phyloP scores from a whole-genome alignment of 1,284 basidiomycete genomes.

The Rhodotorula sp. region DNA sequence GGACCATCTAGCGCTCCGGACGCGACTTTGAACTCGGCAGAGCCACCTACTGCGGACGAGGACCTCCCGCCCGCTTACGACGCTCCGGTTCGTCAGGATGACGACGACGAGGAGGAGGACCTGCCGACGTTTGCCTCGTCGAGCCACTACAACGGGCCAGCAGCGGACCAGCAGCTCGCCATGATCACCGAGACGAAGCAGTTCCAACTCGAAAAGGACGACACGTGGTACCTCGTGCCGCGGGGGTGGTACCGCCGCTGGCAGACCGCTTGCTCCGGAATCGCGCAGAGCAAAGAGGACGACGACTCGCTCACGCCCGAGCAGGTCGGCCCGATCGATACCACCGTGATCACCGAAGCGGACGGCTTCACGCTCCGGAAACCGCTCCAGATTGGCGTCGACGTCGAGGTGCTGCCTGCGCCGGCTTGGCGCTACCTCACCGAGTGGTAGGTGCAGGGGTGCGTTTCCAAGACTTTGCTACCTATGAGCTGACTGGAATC shows the following conservation, averaged over 20 bases:
- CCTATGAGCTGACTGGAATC: background rate
- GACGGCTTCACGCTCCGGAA: slow-evolving; percentile 41
- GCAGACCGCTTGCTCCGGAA: slow-evolving; percentile 65
- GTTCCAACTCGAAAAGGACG: slow-evolving; percentile 52
- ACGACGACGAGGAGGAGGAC: slow-evolving; percentile 5
- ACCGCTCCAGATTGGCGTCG: slow-evolving; percentile 62
- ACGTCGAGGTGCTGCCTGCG: slow-evolving; percentile 74
- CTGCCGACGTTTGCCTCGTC: background rate
- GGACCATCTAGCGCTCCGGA: background rate
- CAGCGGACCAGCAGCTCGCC: slow-evolving; percentile 53
- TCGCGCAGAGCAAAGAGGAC: slow-evolving; percentile 63
- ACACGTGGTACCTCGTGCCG: slow-evolving; percentile 75
- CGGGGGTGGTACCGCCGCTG: slow-evolving; percentile 70
- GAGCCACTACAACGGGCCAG: slow-evolving; percentile 12
- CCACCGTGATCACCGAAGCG: slow-evolving; percentile 61
- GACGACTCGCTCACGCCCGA: slow-evolving; percentile 50
- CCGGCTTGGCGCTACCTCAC: slow-evolving; percentile 69
- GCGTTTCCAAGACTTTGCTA: background rate
- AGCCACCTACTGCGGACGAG: background rate
- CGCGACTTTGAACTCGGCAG: background rate
- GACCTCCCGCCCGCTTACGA: slow-evolving; percentile 8
- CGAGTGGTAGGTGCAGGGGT: slow-evolving; percentile 58
- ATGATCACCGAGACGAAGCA: slow-evolving; percentile 56
- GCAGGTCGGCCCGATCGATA: slow-evolving; percentile 71
- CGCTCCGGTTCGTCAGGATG: background rate